These are phyloP conservation scores for Aristolochia californica DNA, from an alignment of 164 flowering plant species.

Conservation along the genomic window DNA sequence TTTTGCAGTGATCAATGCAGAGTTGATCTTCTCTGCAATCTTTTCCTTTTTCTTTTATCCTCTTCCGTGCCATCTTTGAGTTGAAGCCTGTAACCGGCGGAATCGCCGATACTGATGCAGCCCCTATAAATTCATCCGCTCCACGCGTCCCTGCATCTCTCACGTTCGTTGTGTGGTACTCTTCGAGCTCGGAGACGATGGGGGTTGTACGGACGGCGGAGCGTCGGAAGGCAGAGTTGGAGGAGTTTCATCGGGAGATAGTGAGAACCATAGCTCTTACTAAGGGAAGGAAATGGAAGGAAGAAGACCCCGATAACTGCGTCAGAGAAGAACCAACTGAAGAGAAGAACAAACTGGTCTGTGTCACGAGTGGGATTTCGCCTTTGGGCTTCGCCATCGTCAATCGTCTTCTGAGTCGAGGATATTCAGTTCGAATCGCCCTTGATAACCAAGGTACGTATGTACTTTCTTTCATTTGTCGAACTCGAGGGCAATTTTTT, in stretches of 20 bases:
- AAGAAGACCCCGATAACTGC: background rate
- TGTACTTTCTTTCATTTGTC: background rate
- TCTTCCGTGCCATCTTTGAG: too few relatives aligned
- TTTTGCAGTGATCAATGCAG: too few relatives aligned
- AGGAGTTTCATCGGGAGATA: slow-evolving; percentile 32
- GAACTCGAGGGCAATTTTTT: too few relatives aligned
- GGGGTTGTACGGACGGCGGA: slow-evolving; percentile 32
- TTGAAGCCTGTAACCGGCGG: too few relatives aligned
- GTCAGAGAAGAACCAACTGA: slow-evolving; percentile 1
- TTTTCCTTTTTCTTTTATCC: too few relatives aligned
- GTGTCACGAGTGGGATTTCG: slow-evolving; percentile 75
- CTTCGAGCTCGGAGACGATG: slow-evolving; percentile 31
- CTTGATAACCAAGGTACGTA: slow-evolving; percentile 62
- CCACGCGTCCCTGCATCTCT: too few relatives aligned
- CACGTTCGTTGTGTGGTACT: too few relatives aligned
- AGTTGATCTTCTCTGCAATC: too few relatives aligned
- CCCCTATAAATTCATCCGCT: too few relatives aligned
- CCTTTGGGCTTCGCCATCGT: slow-evolving; percentile 62
- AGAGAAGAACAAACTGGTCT: slow-evolving; percentile 34
- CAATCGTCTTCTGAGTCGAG: slow-evolving; percentile 35
- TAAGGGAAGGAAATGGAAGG: slow-evolving; percentile 3
- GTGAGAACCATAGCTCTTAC: slow-evolving; percentile 5
- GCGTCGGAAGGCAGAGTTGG: slow-evolving; percentile 25
- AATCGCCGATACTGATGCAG: too few relatives aligned
- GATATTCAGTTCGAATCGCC: slow-evolving; percentile 60